These are phyloP conservation scores for Plenodomus tracheiphilus DNA, from an alignment of 2,329 filamentous ascomycete species.

Conservation along the genomic window DNA sequence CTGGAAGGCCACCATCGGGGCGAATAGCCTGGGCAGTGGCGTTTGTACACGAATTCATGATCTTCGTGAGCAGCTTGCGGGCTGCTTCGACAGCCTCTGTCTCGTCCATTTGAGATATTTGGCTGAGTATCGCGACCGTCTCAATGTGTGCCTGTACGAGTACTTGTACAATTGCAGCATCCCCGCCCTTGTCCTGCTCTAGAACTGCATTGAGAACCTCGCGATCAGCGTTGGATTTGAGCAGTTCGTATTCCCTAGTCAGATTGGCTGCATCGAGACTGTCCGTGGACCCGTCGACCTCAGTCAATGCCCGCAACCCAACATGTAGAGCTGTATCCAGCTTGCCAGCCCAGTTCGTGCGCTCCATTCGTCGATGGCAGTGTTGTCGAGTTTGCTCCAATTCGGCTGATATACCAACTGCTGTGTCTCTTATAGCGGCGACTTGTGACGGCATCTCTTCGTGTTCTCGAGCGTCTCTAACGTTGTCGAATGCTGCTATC, in stretches of 20 bases:
- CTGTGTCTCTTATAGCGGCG: slow-evolving; percentile 79
- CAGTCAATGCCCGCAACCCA: slow-evolving; percentile 75
- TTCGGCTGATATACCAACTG: slow-evolving; percentile 84
- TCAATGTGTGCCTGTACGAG: slow-evolving; percentile 91
- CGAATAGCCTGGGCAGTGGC: slow-evolving; percentile 85
- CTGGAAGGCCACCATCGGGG: slow-evolving; percentile 72
- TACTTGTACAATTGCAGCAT: slow-evolving; percentile 77
- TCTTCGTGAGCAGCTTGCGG: slow-evolving; percentile 72
- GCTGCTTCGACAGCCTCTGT: slow-evolving; percentile 81
- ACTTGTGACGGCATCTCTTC: slow-evolving; percentile 65
- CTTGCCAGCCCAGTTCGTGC: slow-evolving; percentile 81
- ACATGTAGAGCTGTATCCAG: slow-evolving; percentile 88
- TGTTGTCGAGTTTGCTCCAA: slow-evolving; percentile 89
- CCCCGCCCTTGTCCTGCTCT: slow-evolving; percentile 81
- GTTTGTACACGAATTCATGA: slow-evolving; percentile 75
- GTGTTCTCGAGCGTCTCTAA: slow-evolving; percentile 72
- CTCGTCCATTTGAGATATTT: slow-evolving; percentile 80
- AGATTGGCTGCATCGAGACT: slow-evolving; percentile 71
- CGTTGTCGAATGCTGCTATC: slow-evolving; percentile 86
- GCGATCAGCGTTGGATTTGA: slow-evolving; percentile 80
- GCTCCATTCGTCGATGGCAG: slow-evolving; percentile 80
- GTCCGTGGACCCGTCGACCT: slow-evolving; percentile 67
- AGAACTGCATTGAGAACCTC: slow-evolving; percentile 77
- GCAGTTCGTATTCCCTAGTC: slow-evolving; percentile 78
- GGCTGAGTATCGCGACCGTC: slow-evolving; percentile 79